Evolutionary conservation across 768 basidiomycete genomes (phyloP), one percentile per base, ranked within the genome.

Genomic region (Serendipita vermifera): DNA sequence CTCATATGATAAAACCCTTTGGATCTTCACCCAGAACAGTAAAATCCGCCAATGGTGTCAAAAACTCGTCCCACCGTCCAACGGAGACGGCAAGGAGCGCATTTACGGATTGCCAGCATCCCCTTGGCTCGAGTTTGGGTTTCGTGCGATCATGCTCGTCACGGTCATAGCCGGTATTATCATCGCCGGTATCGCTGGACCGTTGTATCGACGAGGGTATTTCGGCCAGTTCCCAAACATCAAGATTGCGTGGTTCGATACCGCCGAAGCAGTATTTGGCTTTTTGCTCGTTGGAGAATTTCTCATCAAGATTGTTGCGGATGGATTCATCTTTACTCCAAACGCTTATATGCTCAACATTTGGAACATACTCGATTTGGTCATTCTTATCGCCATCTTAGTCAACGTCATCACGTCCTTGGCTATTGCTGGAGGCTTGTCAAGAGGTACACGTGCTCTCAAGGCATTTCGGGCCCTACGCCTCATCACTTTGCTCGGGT

Each of bases 301-400:
- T 62, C 55, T 84, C 60, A 81, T 96, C 80, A 97, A 97, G 69
- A 70, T 92, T 65, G 71, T 90, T 43, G 94, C 94, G 1, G 94
- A 98, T 64, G 94, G 94, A 0, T 85, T 94, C 67, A 64, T 85
- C 13, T 91, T 92, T 70, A 83, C 87, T 0, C 91, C 91, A 0
- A 92, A 92, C 62, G 90, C 91, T 0, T 97, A 98, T 65, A 67
- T 96, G 27, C 82, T 83, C 26, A 87, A 86, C 59, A 82, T 92
- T 5, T 97, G 92, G 91, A 97, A 97, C 66, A 68, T 84, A 62
- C 71, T 97, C 57, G 94, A 97, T 69, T 83, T 93, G 62, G 66
- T 88, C 64, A 84, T 97, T 65, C 79, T 97, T 72, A 66, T 72
- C 32, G 85, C 88, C 3, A 68, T 94, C 29, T 68, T 91, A 24